Evolutionary conservation across 1,139 yeast genomes (phyloP).

Genomic region (Saccharomyces hybrid): DNA sequence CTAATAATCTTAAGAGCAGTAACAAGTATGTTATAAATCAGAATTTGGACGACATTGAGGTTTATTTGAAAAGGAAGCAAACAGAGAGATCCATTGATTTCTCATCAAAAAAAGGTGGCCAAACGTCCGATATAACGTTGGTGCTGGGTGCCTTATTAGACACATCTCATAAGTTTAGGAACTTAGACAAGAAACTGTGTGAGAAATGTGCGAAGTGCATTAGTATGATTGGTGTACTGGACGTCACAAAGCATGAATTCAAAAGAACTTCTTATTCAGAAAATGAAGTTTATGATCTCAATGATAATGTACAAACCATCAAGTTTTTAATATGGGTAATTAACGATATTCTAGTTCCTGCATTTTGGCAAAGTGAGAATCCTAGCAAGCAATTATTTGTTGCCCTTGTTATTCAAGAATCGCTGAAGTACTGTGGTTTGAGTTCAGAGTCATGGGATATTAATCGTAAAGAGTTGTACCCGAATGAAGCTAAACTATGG

Average conservation of each 20-base stretch:
- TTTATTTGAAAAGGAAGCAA: slow-evolving; percentile 37
- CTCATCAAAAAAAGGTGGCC: slow-evolving; percentile 8
- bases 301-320: slow-evolving; percentile 53
- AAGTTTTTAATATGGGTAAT: slow-evolving; percentile 59
- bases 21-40: slow-evolving; percentile 74
- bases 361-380: slow-evolving; percentile 84
- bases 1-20: slow-evolving; percentile 28
- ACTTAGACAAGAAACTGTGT: slow-evolving; percentile 43
- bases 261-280: slow-evolving; percentile 39
- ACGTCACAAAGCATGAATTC: slow-evolving; percentile 52
- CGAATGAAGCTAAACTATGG: slow-evolving; percentile 45
- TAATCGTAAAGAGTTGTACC: slow-evolving; percentile 26
- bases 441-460: slow-evolving; percentile 35
- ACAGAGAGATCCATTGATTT: slow-evolving; percentile 14
- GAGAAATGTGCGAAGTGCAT: slow-evolving; percentile 58
- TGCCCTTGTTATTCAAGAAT: slow-evolving; percentile 87
- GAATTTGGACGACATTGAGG: slow-evolving; percentile 59
- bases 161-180: slow-evolving; percentile 51
- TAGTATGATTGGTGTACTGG: slow-evolving; percentile 79
- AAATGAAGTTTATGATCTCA: slow-evolving; percentile 52
- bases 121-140: slow-evolving; percentile 22
- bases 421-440: slow-evolving; percentile 57
- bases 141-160: slow-evolving; percentile 50
- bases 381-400: slow-evolving; percentile 78
- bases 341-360: slow-evolving; percentile 61